Conservation (phyloP, 2,329 filamentous ascomycete genomes). For the Chalaropsis thielavioides region DNA sequence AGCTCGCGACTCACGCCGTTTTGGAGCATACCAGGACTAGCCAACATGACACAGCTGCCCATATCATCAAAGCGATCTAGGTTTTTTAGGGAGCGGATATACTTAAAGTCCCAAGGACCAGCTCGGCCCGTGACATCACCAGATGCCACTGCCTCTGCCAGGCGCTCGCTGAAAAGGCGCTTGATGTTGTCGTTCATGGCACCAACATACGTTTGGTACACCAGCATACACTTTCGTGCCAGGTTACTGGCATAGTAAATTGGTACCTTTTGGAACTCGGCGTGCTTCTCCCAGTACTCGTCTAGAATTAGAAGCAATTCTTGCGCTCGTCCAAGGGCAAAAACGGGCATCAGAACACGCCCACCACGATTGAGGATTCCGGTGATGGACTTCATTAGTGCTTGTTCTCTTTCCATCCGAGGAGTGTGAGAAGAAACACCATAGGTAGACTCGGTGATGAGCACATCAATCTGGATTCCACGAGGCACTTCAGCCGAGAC, state of each 20-base stretch:
- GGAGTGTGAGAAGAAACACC: slow-evolving; percentile 90
- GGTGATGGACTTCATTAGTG: slow-evolving; percentile 91
- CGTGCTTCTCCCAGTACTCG: slow-evolving; percentile 88
- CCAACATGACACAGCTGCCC: slow-evolving; percentile 91
- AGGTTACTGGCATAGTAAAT: slow-evolving; percentile 97
- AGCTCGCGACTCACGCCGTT: slow-evolving; percentile 88
- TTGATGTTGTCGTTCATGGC: slow-evolving; percentile 99
- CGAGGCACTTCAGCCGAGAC: slow-evolving; percentile 84
- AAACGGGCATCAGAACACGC: slow-evolving; percentile 85
- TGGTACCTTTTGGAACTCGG: slow-evolving; percentile 75
- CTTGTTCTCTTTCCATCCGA: slow-evolving; percentile 76
- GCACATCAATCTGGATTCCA: slow-evolving; percentile 81
- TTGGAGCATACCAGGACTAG: slow-evolving; percentile 94
- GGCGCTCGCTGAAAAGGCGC: slow-evolving; percentile 77
- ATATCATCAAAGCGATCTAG: slow-evolving; percentile 93
- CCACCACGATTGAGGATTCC: slow-evolving; percentile 81
- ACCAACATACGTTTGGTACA: slow-evolving; percentile 95
- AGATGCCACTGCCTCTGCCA: slow-evolving; percentile 75
- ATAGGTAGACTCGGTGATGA: slow-evolving; percentile 96
- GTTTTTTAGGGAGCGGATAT: slow-evolving; percentile 79
- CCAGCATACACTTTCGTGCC: slow-evolving; percentile 92
- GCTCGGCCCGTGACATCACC: slow-evolving; percentile 62
- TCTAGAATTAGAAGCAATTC: slow-evolving; percentile 89
- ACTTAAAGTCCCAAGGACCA: slow-evolving; percentile 93
- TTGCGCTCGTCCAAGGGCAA: slow-evolving; percentile 84